Percentiles rank a stretch among this genome's conserved stretches.
These are phyloP conservation scores for Balakata baccata DNA, from an alignment of 345 rosid species.

Conservation along the genomic window DNA sequence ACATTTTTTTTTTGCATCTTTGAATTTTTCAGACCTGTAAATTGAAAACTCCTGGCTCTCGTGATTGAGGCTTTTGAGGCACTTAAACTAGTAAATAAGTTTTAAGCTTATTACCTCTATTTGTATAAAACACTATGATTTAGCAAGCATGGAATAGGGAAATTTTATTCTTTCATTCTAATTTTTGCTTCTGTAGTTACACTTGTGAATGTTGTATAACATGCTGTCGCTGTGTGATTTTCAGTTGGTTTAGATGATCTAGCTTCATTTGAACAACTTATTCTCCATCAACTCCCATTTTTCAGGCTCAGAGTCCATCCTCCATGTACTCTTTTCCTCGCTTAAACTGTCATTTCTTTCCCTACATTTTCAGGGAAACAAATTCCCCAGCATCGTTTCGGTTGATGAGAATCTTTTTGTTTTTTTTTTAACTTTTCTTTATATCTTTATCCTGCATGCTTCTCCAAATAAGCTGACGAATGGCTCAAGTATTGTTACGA, in stretches of 20 bases:
- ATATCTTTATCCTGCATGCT: too few relatives aligned
- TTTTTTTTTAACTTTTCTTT: too few relatives aligned
- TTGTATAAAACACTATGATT: background rate
- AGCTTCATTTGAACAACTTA: conserved; percentile 74
- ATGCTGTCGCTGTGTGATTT: conserved; percentile 9
- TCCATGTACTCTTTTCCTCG: conserved; percentile 81
- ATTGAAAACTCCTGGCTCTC: background rate
- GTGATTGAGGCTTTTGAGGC: background rate
- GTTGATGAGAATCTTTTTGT: too few relatives aligned
- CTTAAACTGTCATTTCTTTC: conserved; percentile 60
- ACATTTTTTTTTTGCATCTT: conserved; percentile 15
- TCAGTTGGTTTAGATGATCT: conserved; percentile 38
- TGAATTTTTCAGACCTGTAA: conserved; percentile 13
- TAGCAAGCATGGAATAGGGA: background rate
- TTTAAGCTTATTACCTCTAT: background rate
- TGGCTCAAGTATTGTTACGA: too few relatives aligned
- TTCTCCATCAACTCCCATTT: conserved; percentile 74
- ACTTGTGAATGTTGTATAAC: background rate
- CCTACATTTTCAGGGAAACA: conserved; percentile 43
- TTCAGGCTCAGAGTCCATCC: conserved; percentile 56
- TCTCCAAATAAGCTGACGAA: too few relatives aligned
- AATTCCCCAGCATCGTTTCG: too few relatives aligned
- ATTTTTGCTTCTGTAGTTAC: background rate
- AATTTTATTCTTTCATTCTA: background rate
- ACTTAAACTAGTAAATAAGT: background rate